Evolutionary conservation across 495 filamentous ascomycete genomes (phyloP), one percentile per base, ranked within the genome.

Genomic region (Achaetomiella virescens): DNA sequence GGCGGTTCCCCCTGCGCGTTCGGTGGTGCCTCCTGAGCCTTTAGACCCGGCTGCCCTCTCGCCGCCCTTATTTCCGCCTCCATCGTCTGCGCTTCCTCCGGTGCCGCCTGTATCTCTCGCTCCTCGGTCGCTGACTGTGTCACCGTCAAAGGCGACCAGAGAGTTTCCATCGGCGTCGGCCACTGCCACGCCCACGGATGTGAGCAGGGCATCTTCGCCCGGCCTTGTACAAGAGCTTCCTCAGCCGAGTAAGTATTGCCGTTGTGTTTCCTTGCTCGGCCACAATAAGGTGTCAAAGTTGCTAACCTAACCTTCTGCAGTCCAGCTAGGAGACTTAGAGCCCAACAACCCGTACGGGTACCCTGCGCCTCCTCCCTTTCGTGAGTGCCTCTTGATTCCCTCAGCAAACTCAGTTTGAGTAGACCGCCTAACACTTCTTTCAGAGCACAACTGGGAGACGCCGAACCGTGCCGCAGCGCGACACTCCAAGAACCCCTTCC

Each of bases 291-390:
- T 14, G 20, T 27, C 25, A 24, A n/a, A 44, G 6, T 31, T 9
- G 27, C 45, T 42, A 18, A 42, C 54, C 25, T 8, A n/a, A 7
- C 4, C 14, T 14, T 14, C 10, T 31, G 7, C 22, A 22, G 25
- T 27, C 29, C 21, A 46, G 21, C 5, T 10, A 0, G 11, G 18
- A 0, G 42, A 57, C 33, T 35, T 65, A 24, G 15, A 51, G n/a
- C 63, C 61, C 5, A 33, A 56, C 52, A 63, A 52, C 29, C 61
- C 54, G 6, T 25, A 54, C 48, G 63, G 60, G 18, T 66, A 64
- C 27, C 56, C 31, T 9, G 20, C 25, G 4, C 59, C 64, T 2
- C 54, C 61, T 2, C 35, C 56, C 9, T 66, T 66, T 36, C 35
- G 64, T 66, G 40, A 60, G 64, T 59, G 27, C 14, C 11, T 38